These are phyloP conservation scores for Geosmithia morbida DNA, from an alignment of 2,329 filamentous ascomycete species.

Conservation along the genomic window DNA sequence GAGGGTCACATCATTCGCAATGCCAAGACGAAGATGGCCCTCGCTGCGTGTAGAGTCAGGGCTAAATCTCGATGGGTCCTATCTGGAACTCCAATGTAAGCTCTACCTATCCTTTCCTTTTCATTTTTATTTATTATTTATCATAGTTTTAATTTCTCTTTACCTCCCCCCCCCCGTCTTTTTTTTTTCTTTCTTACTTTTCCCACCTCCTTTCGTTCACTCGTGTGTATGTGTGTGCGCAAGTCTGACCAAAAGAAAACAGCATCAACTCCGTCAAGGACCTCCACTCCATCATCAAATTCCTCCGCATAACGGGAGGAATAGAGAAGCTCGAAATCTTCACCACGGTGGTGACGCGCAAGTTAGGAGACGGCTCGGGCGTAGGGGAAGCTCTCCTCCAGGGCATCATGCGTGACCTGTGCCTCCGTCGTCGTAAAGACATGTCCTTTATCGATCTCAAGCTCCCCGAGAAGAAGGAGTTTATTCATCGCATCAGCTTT, in stretches of 20 bases:
- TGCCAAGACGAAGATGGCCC: conserved; percentile 53
- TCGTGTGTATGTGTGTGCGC: not conserved
- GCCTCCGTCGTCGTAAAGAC: conserved; percentile 69
- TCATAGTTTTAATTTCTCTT: too few species aligned
- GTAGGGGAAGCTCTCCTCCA: conserved; percentile 54
- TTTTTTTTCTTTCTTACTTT: too few species aligned
- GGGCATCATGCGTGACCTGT: conserved; percentile 65
- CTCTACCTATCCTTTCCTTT: not conserved
- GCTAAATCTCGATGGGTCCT: conserved; percentile 67
- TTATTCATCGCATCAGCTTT: conserved; percentile 62
- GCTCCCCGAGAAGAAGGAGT: conserved; percentile 64
- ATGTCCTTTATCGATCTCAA: conserved; percentile 79
- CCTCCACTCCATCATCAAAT: conserved; percentile 65
- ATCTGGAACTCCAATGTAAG: conserved; percentile 64
- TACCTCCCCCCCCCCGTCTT: too few species aligned
- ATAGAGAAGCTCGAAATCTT: conserved; percentile 62
- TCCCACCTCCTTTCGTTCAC: not conserved
- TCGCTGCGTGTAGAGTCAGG: conserved; percentile 51
- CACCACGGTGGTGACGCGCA: conserved; percentile 46
- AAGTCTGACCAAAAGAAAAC: not conserved
- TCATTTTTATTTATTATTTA: too few species aligned
- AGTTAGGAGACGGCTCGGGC: conserved; percentile 41
- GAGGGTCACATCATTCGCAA: conserved; percentile 79
- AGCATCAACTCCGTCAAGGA: conserved; percentile 69
- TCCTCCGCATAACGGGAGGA: conserved; percentile 62